A percentile compares a stretch with the other conserved stretches of the same genome.
Evolutionary conservation across 345 rosid species (phyloP).

Genomic region (Passiflora organensis): DNA sequence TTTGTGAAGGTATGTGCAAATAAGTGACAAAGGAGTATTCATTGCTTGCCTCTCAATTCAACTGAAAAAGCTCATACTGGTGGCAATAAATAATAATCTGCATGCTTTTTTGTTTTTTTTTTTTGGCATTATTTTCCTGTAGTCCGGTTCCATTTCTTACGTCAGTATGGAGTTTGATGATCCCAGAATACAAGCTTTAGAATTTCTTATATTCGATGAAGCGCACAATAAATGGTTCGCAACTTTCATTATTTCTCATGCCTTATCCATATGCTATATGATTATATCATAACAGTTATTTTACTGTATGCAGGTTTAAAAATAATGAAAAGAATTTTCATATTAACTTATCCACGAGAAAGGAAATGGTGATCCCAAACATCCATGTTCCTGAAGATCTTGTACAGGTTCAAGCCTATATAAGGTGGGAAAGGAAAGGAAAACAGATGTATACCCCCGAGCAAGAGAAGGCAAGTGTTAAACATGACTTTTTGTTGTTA

Average conservation of each 20-base stretch:
- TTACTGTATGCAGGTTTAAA: slow-evolving; percentile 61
- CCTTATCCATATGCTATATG: slow-evolving; percentile 9
- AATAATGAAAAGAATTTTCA: slow-evolving; percentile 78
- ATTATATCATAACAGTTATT: background rate
- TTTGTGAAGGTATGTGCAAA: slow-evolving; percentile 58
- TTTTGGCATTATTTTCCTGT: slow-evolving; percentile 13
- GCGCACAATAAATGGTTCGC: slow-evolving; percentile 80
- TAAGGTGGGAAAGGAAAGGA: slow-evolving; percentile 97
- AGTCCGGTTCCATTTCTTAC: slow-evolving; percentile 64
- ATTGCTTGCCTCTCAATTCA: slow-evolving; percentile 14
- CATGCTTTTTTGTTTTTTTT: slow-evolving; percentile 7
- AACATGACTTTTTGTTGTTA: background rate
- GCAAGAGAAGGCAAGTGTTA: slow-evolving; percentile 56
- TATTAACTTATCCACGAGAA: slow-evolving; percentile 53
- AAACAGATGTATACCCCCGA: slow-evolving; percentile 79
- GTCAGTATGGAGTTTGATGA: slow-evolving; percentile 79
- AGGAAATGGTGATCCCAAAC: slow-evolving; percentile 31
- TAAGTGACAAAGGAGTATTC: background rate
- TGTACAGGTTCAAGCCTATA: slow-evolving; percentile 87
- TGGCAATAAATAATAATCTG: slow-evolving; percentile 11
- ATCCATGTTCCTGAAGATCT: slow-evolving; percentile 84
- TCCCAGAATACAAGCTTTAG: slow-evolving; percentile 66
- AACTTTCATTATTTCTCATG: slow-evolving; percentile 22
- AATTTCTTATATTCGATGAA: slow-evolving; percentile 88
- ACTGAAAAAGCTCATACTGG: slow-evolving; percentile 2